phyloP scores from a whole-genome alignment of 2,329 filamentous ascomycete genomes.

The Fusarium newnesense region DNA sequence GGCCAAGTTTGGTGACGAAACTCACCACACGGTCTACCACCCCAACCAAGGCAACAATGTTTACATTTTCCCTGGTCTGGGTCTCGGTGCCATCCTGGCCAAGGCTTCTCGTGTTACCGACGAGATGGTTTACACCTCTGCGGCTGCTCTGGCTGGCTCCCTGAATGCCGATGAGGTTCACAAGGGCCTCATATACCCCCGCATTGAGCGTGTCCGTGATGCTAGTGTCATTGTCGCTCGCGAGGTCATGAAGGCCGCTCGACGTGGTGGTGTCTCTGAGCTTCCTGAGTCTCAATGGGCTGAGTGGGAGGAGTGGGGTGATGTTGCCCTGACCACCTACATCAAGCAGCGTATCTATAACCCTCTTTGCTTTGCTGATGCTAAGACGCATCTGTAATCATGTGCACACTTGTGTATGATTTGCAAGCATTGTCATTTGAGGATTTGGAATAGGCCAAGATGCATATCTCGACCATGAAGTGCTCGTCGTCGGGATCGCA shows the following conservation, averaged over 20 bases:
- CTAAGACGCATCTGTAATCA: slow-evolving; percentile 44
- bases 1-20: slow-evolving; percentile 66
- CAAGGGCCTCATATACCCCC: slow-evolving; percentile 88
- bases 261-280: slow-evolving; percentile 79
- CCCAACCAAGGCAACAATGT: slow-evolving; percentile 87
- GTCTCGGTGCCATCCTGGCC: slow-evolving; percentile 90
- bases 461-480: slow-evolving; percentile 32
- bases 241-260: slow-evolving; percentile 92
- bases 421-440: slow-evolving; percentile 3
- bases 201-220: slow-evolving; percentile 90
- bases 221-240: slow-evolving; percentile 87
- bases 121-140: slow-evolving; percentile 96
- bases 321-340: slow-evolving; percentile 68
- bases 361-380: slow-evolving; percentile 58
- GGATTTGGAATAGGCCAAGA: neutral
- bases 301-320: slow-evolving; percentile 78
- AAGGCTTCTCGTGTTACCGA: slow-evolving; percentile 90
- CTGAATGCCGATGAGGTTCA: slow-evolving; percentile 85
- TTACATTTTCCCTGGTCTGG: slow-evolving; percentile 97
- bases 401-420: slow-evolving; percentile 34
- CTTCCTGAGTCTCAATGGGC: slow-evolving; percentile 76
- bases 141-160: slow-evolving; percentile 79
- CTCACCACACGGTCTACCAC: slow-evolving; percentile 72
- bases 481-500: slow-evolving; percentile 35
- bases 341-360: slow-evolving; percentile 72